Evolutionary conservation across 352 stramenopile genomes (phyloP), one percentile per base, ranked within the genome.

Genomic region (Phytophthora pseudosyringae): DNA sequence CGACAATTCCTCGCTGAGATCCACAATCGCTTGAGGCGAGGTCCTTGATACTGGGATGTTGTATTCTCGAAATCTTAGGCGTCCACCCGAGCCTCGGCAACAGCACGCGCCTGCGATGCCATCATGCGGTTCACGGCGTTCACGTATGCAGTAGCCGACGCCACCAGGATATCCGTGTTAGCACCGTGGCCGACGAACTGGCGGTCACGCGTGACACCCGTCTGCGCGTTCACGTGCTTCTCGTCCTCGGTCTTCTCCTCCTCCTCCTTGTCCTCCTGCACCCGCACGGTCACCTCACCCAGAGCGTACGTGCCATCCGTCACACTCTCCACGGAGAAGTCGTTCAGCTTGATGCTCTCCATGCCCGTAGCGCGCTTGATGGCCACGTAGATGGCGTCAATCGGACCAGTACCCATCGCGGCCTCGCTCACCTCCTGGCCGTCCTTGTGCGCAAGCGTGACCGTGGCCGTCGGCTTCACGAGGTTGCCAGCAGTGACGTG

Each of bases 81-180:
- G 53, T 78, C 67, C 63, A 81, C 73, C 51, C 75, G 63, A 67
- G 56, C 35, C 25, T 76, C 64, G 28, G 73, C 56, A 13, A 13
- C 35, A 56, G 46, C 66, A 47, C 85, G 83, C 54, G 78, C 67
- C 59, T 93, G 88, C 8, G 85, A 82, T 1, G 81, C 89, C 57
- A 96, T 71, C 61, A 94, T 71, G 56, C 89, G 87, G 76, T 97
- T 97, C 21, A 96, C 79, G 12, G 89, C 89, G 66, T 93, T 95
- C 40, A 97, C 78, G 65, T 97, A 97, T 3, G 89, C 89, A 18
- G 88, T 96, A 36, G 90, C 90, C 1, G 86, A 94, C 3, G 89
- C 87, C 15, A 97, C 89, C 29, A 97, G 71, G 53, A 97, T 97
- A 69, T 97, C 89, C 32, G 84, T 95, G 80, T 97, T 94, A 32